Evolutionary conservation across 129 eudicot genomes (phyloP), one percentile per base, ranked within the genome.

Genomic region (Mikania micrantha): DNA sequence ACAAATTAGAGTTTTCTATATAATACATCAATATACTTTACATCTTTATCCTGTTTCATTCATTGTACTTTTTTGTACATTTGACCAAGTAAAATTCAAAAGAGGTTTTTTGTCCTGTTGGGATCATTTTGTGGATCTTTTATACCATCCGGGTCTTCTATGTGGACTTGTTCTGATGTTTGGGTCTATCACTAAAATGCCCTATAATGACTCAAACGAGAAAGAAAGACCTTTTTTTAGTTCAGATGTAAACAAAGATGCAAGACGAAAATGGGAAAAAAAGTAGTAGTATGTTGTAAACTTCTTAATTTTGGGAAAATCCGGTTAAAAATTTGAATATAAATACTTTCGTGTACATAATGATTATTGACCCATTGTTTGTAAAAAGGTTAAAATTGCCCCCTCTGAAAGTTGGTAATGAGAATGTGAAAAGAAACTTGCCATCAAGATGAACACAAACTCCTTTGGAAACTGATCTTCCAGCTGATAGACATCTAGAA

Each of bases 391-490:
- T 67, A n/a, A 49, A 67, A 67, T 28, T 28, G 56, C 42, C 21
- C 56, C 21, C 31, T 41, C 38, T 38, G 13, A 39, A 41, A 53
- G n/a, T 69, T 50, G 16, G 57, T 5, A 22, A 19, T 19, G 35
- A 67, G n/a, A 71, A 31, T 45, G 27, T 39, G 32, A 42, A 45
- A 16, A 0, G 17, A 3, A 49, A 74, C 90, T 71, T 86, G 85
- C 99, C 97, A 94, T 89, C 49, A 94, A 78, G 71, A 87, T 83
- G 72, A 87, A 89, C 19, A 94, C 99, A 48, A 74, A 94, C 81
- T 94, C 97, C 80, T 87, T 94, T 0, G 99, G 99, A 63, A 94
- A 87, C 67, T 94, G 99, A 76, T 94, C 99, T 84, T 94, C 99
- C 67, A 94, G 94, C 83, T 94, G 99, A 81, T 89, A 94, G 75